Conservation (phyloP, 2,329 filamentous ascomycete species). For the Aureobasidium mangrovei region DNA sequence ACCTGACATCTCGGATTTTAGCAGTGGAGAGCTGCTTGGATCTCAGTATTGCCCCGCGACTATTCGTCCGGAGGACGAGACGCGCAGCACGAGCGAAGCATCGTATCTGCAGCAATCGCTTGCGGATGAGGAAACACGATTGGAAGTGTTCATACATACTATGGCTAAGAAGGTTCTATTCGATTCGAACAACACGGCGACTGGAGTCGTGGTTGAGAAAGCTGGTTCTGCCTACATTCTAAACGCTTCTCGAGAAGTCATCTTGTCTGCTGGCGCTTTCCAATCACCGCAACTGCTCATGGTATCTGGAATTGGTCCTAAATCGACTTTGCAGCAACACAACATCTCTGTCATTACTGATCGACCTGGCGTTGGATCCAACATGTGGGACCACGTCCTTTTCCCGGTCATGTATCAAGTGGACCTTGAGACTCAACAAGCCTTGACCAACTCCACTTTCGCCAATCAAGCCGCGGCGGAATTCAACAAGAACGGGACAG, state of each 20-base stretch:
- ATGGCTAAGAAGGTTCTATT: slow-evolving; percentile 29
- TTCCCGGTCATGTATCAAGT: slow-evolving; percentile 28
- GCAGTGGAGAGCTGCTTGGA: slow-evolving; percentile 20
- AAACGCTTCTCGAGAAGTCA: slow-evolving; percentile 30
- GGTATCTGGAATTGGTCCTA: slow-evolving; percentile 23
- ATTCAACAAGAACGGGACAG: slow-evolving; percentile 17
- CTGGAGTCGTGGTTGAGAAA: slow-evolving; percentile 22
- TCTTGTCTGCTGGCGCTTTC: slow-evolving; percentile 25
- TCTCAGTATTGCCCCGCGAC: slow-evolving; percentile 19
- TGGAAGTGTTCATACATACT: slow-evolving; percentile 21
- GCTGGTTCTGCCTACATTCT: slow-evolving; percentile 28
- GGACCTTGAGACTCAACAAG: slow-evolving; percentile 17
- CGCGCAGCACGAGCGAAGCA: slow-evolving; percentile 20
- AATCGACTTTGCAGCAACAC: slow-evolving; percentile 27
- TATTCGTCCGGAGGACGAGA: slow-evolving; percentile 21
- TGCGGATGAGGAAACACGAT: slow-evolving; percentile 25
- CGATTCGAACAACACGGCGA: slow-evolving; percentile 20
- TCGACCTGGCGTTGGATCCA: slow-evolving; percentile 24
- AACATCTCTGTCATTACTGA: slow-evolving; percentile 24
- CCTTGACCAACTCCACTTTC: slow-evolving; percentile 14
- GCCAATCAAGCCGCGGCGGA: slow-evolving; percentile 15
- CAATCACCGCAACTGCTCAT: slow-evolving; percentile 27
- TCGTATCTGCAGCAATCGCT: slow-evolving; percentile 26
- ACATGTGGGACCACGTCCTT: slow-evolving; percentile 26
- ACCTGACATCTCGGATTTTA: slow-evolving; percentile 22